Base-by-base conservation (phyloP, 495 filamentous ascomycete genomes). In the Aspergillus haitiensis region DNA sequence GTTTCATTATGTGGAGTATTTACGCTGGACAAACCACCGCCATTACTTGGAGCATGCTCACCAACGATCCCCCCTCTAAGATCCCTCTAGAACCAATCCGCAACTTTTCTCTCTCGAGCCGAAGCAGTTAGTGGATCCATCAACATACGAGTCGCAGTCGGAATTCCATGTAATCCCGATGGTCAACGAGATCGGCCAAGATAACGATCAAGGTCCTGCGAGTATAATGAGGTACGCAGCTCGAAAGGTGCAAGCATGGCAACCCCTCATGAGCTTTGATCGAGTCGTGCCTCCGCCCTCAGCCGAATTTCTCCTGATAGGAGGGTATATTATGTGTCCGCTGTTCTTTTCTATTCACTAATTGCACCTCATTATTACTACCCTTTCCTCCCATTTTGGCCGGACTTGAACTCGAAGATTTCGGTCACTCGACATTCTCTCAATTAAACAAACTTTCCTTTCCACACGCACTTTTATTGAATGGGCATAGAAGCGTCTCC, bases 401-500 rank as follows among this genome's bases (percentile, higher is more conserved):
- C 34, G 50, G 21, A 27, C 58, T 54, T 21, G 49, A 34, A 31
- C 31, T 44, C 45, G 33, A 42, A 37, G 40, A 48, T 48, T 32
- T 60, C 42, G 46, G 55, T 37, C 42, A 37, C 34, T 53, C 27
- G 16, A 46, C 13, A 32, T 33, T 13, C 33, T 7, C 8, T 46
- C 7, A 13, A 31, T 11, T 32, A 52, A 42, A 16, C 37, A 60
- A 42, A 18, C 44, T 59, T 52, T 54, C 40, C 34, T 15, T 45
- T 64, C 57, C 7, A 33, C 33, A 44, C 35, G 48, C 52, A 63
- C 63, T 67, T 62, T 60, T 63, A 66, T 76, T 76, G 73, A 76
- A 76, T 76, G 73, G 73, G 73, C 73, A 70, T 74, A 66, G 73
- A 76, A 53, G 72, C 65, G 45, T 63, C 62, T 52, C 69, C 60